A percentile compares a stretch with the other conserved stretches of the same genome.
Conservation (phyloP, 345 rosid species). For the Heritiera littoralis region DNA sequence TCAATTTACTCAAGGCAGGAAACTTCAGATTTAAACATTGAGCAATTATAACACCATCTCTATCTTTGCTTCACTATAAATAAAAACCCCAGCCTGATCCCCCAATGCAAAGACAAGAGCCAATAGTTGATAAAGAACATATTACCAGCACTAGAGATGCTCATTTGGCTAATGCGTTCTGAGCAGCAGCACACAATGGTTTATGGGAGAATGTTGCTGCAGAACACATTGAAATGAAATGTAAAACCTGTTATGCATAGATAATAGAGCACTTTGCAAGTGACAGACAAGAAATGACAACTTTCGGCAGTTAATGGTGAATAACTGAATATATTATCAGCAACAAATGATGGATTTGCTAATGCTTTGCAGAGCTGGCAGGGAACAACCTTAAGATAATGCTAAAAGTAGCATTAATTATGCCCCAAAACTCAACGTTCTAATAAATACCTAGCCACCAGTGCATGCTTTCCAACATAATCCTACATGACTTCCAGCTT, state of each 20-base stretch:
- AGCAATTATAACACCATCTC: not conserved
- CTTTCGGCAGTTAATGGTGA: not conserved
- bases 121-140: constrained; percentile 2
- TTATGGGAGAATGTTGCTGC: not conserved
- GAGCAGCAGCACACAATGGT: not conserved
- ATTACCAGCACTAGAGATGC: not conserved
- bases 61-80: not conserved
- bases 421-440: too few relatives aligned
- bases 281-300: too few relatives aligned
- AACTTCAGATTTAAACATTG: not conserved
- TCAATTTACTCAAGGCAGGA: too few relatives aligned
- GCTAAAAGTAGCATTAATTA: too few relatives aligned
- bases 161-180: not conserved
- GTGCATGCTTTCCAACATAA: not conserved
- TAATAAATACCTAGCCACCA: not conserved
- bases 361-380: not conserved
- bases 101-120: not conserved
- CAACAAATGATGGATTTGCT: not conserved
- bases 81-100: not conserved
- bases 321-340: too few relatives aligned
- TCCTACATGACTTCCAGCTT: not conserved
- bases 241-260: not conserved
- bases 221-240: not conserved
- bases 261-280: not conserved
- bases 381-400: too few relatives aligned